phyloP scores from a whole-genome alignment of 176 grass and related monocot genomes.

The Oropetium thomaeum region DNA sequence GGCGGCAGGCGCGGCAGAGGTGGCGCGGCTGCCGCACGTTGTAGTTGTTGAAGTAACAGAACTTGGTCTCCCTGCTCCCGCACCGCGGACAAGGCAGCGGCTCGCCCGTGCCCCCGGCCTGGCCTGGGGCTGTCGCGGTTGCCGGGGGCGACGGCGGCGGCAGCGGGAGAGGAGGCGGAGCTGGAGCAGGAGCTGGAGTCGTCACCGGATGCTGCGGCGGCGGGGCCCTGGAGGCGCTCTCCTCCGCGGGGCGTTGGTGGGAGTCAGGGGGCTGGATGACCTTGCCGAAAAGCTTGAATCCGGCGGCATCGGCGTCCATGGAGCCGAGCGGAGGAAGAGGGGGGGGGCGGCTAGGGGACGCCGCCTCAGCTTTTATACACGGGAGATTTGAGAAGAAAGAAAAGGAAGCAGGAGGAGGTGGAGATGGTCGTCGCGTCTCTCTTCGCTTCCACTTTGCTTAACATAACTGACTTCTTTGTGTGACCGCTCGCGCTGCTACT shows the following conservation, averaged over 20 bases:
- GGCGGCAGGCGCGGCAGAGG: constrained; percentile 91
- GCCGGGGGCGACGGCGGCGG: constrained; percentile 6
- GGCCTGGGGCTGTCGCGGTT: not conserved
- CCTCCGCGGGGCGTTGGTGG: constrained; percentile 1
- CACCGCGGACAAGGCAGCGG: constrained; percentile 77
- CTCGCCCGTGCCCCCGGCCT: constrained; percentile 6
- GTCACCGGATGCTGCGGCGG: not conserved
- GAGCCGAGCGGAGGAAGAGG: not conserved
- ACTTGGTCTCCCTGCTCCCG: constrained; percentile 96
- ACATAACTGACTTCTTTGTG: constrained; percentile 37
- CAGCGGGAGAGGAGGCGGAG: not conserved
- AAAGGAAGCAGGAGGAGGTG: not conserved
- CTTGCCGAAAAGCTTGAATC: constrained; percentile 90
- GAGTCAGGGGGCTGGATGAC: constrained; percentile 65
- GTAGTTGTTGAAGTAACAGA: constrained; percentile 99
- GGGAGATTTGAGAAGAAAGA: not conserved
- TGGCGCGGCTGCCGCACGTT: constrained; percentile 98
- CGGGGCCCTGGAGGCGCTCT: not conserved
- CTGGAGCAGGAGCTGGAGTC: not conserved
- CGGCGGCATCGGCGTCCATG: constrained; percentile 28
- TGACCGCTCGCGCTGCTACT: constrained; percentile 5
- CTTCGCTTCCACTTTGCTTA: constrained; percentile 34
- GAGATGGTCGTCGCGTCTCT: constrained; percentile 11
- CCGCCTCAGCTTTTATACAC: constrained; percentile 31
- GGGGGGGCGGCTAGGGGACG: not conserved